A percentile compares a stretch with the other conserved stretches of the same genome.
These are phyloP conservation scores for Saprolegnia diclina DNA, from an alignment of 352 stramenopile species.

Conservation along the genomic window DNA sequence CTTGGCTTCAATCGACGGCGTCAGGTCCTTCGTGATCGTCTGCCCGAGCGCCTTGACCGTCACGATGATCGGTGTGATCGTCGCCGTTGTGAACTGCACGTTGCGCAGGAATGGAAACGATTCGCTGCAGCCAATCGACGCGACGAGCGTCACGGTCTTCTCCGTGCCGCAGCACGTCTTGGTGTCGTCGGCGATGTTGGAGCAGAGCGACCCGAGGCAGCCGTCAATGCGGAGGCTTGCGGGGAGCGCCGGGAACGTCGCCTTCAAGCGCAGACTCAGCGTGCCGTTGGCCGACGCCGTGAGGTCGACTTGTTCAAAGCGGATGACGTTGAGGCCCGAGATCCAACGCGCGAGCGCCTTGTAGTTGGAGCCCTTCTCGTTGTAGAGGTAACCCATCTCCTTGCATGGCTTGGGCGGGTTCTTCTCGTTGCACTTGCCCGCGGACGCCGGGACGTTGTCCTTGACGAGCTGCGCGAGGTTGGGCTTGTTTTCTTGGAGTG, in stretches of 20 bases:
- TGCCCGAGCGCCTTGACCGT: conserved; percentile 10
- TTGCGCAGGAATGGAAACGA: conserved; percentile 24
- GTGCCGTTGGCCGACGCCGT: conserved; percentile 1
- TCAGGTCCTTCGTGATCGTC: conserved; percentile 18
- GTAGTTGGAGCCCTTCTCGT: conserved; percentile 19
- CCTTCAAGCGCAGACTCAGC: neutral
- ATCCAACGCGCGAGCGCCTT: conserved; percentile 22
- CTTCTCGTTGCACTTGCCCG: conserved; percentile 23
- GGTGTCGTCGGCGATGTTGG: conserved; percentile 23
- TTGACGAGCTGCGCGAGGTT: conserved; percentile 11
- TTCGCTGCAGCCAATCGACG: conserved; percentile 11
- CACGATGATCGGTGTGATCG: conserved; percentile 13
- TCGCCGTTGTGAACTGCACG: conserved; percentile 10
- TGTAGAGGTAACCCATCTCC: conserved; percentile 21
- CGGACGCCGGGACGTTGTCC: conserved; percentile 17
- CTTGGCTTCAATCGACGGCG: conserved; percentile 11
- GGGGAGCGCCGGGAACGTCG: conserved; percentile 7
- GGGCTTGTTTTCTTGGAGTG: conserved; percentile 9
- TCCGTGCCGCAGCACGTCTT: conserved; percentile 20
- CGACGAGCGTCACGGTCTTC: conserved; percentile 20
- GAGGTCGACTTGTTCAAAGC: conserved; percentile 7
- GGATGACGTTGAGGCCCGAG: conserved; percentile 17
- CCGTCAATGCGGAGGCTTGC: conserved; percentile 22
- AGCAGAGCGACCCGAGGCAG: conserved; percentile 12
- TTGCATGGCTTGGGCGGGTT: conserved; percentile 18